A percentile compares a stretch with the other conserved stretches of the same genome.
phyloP scores from a whole-genome alignment of 345 rosid genomes.

The Physaria fendleri region DNA sequence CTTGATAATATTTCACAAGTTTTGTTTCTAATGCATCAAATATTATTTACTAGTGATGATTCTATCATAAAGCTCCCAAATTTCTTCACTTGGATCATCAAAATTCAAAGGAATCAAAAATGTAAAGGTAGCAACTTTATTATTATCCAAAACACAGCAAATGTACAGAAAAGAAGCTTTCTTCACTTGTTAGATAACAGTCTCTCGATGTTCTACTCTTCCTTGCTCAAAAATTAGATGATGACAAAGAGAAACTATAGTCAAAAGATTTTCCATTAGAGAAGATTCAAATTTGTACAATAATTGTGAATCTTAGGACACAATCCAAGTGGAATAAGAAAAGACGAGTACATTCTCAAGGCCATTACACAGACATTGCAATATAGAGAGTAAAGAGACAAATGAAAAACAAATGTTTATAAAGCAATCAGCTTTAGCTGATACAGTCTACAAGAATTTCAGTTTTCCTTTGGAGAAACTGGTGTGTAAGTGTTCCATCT shows the following conservation, averaged over 20 bases:
- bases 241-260: background rate
- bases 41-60: background rate
- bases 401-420: background rate
- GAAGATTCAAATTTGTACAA: slow-evolving; percentile 12
- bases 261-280: slow-evolving; percentile 14
- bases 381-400: slow-evolving; percentile 3
- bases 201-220: background rate
- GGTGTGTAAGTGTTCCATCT: slow-evolving; percentile 42
- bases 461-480: slow-evolving; percentile 48
- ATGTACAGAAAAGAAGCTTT: background rate
- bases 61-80: background rate
- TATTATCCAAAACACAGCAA: background rate
- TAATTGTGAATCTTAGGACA: background rate
- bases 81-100: background rate
- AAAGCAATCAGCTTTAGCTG: slow-evolving; percentile 10
- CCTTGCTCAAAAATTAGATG: background rate
- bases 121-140: background rate
- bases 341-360: background rate
- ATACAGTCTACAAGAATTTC: slow-evolving; percentile 38
- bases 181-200: background rate
- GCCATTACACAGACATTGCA: slow-evolving; percentile 10
- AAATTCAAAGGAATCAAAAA: background rate
- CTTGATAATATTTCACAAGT: slow-evolving; percentile 2
- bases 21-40: background rate
- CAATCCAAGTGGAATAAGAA: slow-evolving; percentile 5